Evolutionary conservation across 305 asterid species (phyloP), one percentile per base, ranked within the genome.

Genomic region (Solanum hybrid): DNA sequence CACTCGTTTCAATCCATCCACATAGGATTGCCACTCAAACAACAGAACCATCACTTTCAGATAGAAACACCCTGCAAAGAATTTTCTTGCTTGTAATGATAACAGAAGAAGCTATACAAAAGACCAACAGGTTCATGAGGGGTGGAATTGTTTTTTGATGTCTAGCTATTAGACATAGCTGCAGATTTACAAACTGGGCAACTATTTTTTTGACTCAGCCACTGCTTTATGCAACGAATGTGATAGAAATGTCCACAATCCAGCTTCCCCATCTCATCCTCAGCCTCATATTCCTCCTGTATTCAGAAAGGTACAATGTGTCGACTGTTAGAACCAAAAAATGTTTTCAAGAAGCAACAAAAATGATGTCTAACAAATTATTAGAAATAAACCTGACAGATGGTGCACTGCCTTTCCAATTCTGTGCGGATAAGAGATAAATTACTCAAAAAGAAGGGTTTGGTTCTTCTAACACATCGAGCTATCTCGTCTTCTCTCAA

Each of bases 171-270:
- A 79, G 96, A 91, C 27, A 75, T 89, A 6, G 95, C 99, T 33
- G 95, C 93, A 6, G 95, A 94, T 95, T 97, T 97, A 93, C 99
- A 97, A 78, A 97, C 88, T 13, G 99, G 99, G 91, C 99, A 97
- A 83, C 90, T 89, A 61, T 95, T 97, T 90, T 95, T 97, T 91
- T 94, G 97, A 89, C 87, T 92, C 15, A 97, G 98, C 99, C 99
- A 97, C 92, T 94, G 97, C 96, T 95, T 95, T 92, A 97, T 96
- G 96, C 99, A 97, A 79, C 93, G 93, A 12, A 92, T 91, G 94
- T 97, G 99, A 92, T 93, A 97, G 57, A 93, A 91, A 90, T 97
- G 99, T 22, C 97, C 98, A 78, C 99, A 97, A 5, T 93, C 90
- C 79, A 97, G 95, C 90, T 92, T 96, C 65, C 99, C 99, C 88